Base-by-base conservation (phyloP, 1,284 basidiomycete genomes). In the Cryptococcus neoformans region DNA sequence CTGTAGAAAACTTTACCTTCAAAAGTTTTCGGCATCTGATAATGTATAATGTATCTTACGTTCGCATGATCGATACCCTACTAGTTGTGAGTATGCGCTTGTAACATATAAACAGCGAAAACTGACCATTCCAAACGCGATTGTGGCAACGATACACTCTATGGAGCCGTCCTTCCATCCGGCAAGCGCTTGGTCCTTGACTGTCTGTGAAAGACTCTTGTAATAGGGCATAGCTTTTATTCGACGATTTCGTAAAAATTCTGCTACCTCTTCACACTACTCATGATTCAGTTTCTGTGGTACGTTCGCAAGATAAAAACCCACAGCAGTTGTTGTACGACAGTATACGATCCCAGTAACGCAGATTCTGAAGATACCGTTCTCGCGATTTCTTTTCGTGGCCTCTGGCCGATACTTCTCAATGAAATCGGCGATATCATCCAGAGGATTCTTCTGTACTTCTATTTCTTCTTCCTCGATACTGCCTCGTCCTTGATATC, bases 311-410 rank as follows among this genome's bases (percentile, higher is more conserved):
- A 11, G 3, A 4, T 6, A 35, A 12, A 16, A 21, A 56, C 66
- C 60, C 36, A 69, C 69, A 6, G 59, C 47, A 14, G 41, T 40
- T 3, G 51, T 49, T 1, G 38, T 57, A 4, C 89, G 80, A 71
- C 90, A 92, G 67, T 93, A 93, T 1, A 93, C 82, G 45, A 93
- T 86, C 0, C 90, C 91, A 0, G 85, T 86, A 0, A 87, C 87
- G 1, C 85, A 78, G 11, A 57, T 60, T 17, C 51, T 53, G n/a
- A 60, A n/a, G 3, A 75, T 62, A 0, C 60, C 62, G 17, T 67
- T 56, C 8, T 53, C 56, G 2, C 35, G 17, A 50, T 73, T 70
- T 46, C 65, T 51, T 4, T 46, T 51, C 9, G 47, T 41, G 2
- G 67, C 69, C 39, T 70, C 62, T 1, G 62, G 57, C 5, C 49